Conservation (phyloP, 2,329 filamentous ascomycete genomes). For the Aspergillus tubingensis region DNA sequence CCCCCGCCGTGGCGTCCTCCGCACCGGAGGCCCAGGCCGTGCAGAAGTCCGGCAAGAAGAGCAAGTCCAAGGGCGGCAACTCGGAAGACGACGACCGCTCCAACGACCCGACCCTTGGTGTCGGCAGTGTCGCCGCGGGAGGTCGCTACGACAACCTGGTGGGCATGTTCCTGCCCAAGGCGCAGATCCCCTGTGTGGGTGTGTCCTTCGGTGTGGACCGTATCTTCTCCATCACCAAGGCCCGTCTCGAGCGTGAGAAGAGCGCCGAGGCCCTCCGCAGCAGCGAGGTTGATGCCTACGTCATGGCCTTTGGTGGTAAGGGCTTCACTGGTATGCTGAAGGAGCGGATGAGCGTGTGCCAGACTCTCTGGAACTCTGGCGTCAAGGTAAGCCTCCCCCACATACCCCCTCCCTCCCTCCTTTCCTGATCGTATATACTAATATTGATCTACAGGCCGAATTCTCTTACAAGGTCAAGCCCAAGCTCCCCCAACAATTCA, state of each 20-base stretch:
- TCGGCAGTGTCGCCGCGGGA: conserved; percentile 85
- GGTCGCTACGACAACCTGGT: conserved; percentile 92
- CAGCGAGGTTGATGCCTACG: conserved; percentile 83
- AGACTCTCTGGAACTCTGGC: conserved; percentile 78
- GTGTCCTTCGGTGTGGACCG: conserved; percentile 94
- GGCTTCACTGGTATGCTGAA: conserved; percentile 77
- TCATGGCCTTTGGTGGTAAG: conserved; percentile 93
- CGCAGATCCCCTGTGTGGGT: conserved; percentile 83
- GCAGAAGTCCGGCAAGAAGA: conserved; percentile 45
- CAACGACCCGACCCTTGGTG: conserved; percentile 76
- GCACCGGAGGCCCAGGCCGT: conserved; percentile 39
- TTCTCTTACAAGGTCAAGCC: conserved; percentile 90
- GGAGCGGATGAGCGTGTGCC: conserved; percentile 79
- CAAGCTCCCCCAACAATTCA: conserved; percentile 86
- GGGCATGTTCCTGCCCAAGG: conserved; percentile 87
- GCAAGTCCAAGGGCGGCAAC: conserved; percentile 53
- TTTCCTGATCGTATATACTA: conserved; percentile 16
- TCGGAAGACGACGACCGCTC: conserved; percentile 67
- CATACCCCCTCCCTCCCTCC: neutral
- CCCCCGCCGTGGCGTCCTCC: conserved; percentile 52
- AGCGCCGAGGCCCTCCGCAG: conserved; percentile 58
- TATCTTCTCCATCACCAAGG: conserved; percentile 90
- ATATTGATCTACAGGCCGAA: conserved; percentile 61
- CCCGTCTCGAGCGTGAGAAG: conserved; percentile 65
- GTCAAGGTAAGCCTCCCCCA: conserved; percentile 63